Evolutionary conservation across 352 stramenopile species (phyloP).

Genomic region (Phytophthora brassicae): DNA sequence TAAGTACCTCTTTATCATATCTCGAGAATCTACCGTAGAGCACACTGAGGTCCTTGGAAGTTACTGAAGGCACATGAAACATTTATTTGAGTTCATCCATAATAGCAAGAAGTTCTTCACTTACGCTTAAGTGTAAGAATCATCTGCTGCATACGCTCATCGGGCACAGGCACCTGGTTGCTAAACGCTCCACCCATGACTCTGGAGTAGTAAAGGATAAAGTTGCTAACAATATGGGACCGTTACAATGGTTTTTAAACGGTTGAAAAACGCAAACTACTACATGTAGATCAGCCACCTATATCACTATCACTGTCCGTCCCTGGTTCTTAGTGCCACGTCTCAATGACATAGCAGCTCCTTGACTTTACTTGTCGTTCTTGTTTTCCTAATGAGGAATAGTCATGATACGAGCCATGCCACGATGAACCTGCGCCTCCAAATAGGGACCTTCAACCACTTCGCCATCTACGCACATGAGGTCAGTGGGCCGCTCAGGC

Average conservation of each 20-base stretch:
- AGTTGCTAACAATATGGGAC: slow-evolving; percentile 22
- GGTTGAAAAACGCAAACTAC: slow-evolving; percentile 4
- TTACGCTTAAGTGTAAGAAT: slow-evolving; percentile 68
- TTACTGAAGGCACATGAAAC: slow-evolving; percentile 40
- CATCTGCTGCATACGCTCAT: slow-evolving; percentile 73
- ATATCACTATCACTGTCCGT: too few relatives aligned
- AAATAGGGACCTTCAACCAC: slow-evolving; percentile 46
- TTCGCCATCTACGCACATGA: slow-evolving; percentile 68
- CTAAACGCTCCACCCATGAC: slow-evolving; percentile 54
- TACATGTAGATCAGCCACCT: too few relatives aligned
- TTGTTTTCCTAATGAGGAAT: slow-evolving; percentile 27
- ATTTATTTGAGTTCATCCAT: too few relatives aligned
- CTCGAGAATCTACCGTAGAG: slow-evolving; percentile 62
- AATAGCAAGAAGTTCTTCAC: neutral
- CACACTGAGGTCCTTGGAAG: slow-evolving; percentile 50
- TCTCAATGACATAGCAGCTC: neutral
- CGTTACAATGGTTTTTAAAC: slow-evolving; percentile 26
- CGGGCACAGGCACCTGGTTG: slow-evolving; percentile 48
- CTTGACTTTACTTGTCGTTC: slow-evolving; percentile 7
- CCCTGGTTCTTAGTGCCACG: neutral
- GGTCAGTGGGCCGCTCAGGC: slow-evolving; percentile 37
- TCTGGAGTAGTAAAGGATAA: neutral
- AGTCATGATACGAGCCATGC: slow-evolving; percentile 52
- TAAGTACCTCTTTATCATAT: slow-evolving; percentile 75
- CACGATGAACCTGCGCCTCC: slow-evolving; percentile 60